Conservation (phyloP, 139 green algal species). For the Micromonas pusilla region DNA sequence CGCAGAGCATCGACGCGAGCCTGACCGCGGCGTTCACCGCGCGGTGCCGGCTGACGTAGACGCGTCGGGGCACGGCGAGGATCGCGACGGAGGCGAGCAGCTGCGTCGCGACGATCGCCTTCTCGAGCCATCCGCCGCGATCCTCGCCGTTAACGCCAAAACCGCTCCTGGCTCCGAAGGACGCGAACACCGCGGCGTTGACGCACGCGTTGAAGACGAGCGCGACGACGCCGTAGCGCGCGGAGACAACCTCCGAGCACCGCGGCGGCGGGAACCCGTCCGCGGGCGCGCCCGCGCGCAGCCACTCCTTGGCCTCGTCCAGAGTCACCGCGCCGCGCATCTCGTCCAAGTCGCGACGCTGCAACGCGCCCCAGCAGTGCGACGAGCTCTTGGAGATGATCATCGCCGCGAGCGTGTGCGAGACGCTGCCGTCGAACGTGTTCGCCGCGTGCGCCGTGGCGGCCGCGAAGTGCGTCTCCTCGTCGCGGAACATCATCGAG, state of each 20-base stretch:
- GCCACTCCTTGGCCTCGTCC: not conserved
- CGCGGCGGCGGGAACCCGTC: not conserved
- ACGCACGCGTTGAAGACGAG: not conserved
- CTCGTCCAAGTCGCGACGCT: not conserved
- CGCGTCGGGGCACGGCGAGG: not conserved
- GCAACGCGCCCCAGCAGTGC: not conserved
- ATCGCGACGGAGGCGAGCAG: not conserved
- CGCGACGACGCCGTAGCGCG: not conserved
- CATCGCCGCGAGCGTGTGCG: not conserved
- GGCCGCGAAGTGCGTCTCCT: not conserved
- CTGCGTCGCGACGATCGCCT: not conserved
- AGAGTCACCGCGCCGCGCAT: not conserved
- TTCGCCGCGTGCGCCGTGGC: not conserved
- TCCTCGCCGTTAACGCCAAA: too few relatives aligned
- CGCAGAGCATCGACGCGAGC: too few relatives aligned
- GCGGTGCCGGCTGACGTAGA: not conserved
- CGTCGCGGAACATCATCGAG: not conserved
- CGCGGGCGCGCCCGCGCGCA: not conserved
- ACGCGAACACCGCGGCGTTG: not conserved
- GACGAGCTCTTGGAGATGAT: not conserved
- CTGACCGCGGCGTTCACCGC: not conserved
- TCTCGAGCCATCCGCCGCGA: not conserved
- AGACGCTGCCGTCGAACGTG: not conserved
- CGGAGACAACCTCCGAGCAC: not conserved
- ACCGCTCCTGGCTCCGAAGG: not conserved